Conservation (phyloP, 768 basidiomycete genomes). For the Panaeolus cyanescens region DNA sequence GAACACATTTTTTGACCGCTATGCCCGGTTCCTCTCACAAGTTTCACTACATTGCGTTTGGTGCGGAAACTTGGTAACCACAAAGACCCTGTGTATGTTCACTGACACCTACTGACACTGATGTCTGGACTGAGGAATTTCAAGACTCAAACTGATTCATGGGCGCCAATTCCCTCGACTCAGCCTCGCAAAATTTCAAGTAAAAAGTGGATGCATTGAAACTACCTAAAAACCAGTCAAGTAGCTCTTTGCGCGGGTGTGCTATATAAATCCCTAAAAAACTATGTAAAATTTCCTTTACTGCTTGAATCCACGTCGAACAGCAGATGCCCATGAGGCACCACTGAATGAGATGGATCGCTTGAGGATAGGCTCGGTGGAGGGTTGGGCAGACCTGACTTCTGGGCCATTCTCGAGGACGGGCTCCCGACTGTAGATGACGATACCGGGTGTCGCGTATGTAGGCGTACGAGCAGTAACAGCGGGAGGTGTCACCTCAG, state of each 20-base stretch:
- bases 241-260: constrained; percentile 21
- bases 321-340: constrained; percentile 23
- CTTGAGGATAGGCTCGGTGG: neutral
- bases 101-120: too few relatives aligned
- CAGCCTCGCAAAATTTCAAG: too few relatives aligned
- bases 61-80: too few relatives aligned
- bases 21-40: too few relatives aligned
- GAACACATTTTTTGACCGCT: too few relatives aligned
- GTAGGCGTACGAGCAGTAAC: neutral
- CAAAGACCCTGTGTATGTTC: too few relatives aligned
- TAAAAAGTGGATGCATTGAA: constrained; percentile 21
- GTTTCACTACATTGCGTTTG: too few relatives aligned
- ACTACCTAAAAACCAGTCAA: constrained; percentile 28
- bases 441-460: too few relatives aligned
- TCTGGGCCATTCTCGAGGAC: neutral
- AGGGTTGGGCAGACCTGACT: neutral
- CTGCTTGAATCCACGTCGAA: constrained; percentile 15
- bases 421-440: neutral
- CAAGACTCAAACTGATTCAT: too few relatives aligned
- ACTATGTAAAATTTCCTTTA: constrained; percentile 10
- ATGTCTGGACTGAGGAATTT: too few relatives aligned
- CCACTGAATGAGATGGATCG: constrained; percentile 17
- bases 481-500: neutral
- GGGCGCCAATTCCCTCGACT: too few relatives aligned
- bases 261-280: constrained; percentile 25